Base-by-base conservation (phyloP, 2,329 filamentous ascomycete genomes). In the Dothistroma septosporum region DNA sequence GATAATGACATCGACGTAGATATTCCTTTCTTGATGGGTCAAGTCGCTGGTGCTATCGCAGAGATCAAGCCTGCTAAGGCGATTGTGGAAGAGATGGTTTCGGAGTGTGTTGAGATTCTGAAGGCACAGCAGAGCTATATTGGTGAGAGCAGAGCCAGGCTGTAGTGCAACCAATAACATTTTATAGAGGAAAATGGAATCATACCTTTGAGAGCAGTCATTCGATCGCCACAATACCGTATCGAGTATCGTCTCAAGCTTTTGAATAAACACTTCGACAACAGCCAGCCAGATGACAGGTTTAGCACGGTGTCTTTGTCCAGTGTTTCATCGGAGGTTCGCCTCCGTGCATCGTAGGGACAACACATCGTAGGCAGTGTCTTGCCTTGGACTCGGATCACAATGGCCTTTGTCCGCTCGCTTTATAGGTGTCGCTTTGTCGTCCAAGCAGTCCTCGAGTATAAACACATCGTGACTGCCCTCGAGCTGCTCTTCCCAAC, bases 11-110 rank as follows among this genome's bases (percentile, higher is more conserved):
- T 87, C 58, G 91, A 96, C 46, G 79, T 96, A 12, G 93, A 97
- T 71, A 80, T 89, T 59, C 93, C 93, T 12, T 92, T 93, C 76
- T 74, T 97, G 71, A 97, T 97, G 93, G 93, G 93, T 0, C 91
- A 96, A 78, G 92, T 97, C 9, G 90, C 91, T 0, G 92, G 89
- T 1, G 83, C 87, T 0, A 90, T 97, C 60, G 76, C 79, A 35
- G 85, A 87, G 66, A 85, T 97, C 61, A 86, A 94, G 79, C 91
- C 92, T 0, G 93, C 93, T 0, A 83, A 80, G 52, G 83, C 87
- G 65, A 96, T 97, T 78, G 87, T 97, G n/a, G 83, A 87, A 62
- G 91, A 95, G 67, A 97, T 97, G 91, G 90, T 96, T 10, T 77
- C 78, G 21, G 87, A 92, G 74, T 91, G 90, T 0, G 85, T 87